These are phyloP conservation scores for Puccinia novopanici DNA, from an alignment of 1,284 basidiomycete genomes.

Conservation along the genomic window DNA sequence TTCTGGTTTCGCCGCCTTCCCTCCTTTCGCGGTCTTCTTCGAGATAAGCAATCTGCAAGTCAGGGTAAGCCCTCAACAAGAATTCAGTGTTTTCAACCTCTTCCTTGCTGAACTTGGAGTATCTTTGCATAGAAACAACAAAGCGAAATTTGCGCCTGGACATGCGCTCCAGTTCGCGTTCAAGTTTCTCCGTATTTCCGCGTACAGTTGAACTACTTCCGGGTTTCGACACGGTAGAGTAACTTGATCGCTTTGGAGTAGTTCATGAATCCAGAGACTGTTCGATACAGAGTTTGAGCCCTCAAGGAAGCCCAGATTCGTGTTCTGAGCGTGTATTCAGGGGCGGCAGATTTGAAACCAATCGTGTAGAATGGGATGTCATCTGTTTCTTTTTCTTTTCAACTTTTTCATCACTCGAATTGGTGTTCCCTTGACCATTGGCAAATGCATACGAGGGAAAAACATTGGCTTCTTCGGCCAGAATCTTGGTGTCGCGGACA, in stretches of 20 bases:
- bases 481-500: conserved; percentile 98
- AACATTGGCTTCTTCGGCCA: conserved; percentile 90
- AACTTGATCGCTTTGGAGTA: conserved; percentile 99
- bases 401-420: conserved; percentile 73
- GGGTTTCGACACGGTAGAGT: conserved; percentile 98
- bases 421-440: conserved; percentile 52
- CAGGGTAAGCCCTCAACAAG: conserved; percentile 95
- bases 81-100: conserved; percentile 99
- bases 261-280: conserved; percentile 99
- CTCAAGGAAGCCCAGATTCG: conserved; percentile 98
- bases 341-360: conserved; percentile 97
- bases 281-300: conserved; percentile 96
- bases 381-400: conserved; percentile 72
- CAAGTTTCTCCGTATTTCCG: conserved; percentile 94
- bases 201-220: conserved; percentile 93
- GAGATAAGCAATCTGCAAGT: conserved; percentile 95
- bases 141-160: conserved; percentile 98
- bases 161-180: conserved; percentile 96
- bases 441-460: conserved; percentile 67
- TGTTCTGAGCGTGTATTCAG: conserved; percentile 96
- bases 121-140: conserved; percentile 98
- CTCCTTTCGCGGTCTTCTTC: conserved; percentile 90
- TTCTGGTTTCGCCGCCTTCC: conserved; percentile 89
- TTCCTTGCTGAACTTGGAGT: conserved; percentile 99
- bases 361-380: conserved; percentile 98